A percentile compares a stretch with the other conserved stretches of the same genome.
phyloP scores from a whole-genome alignment of 2,329 filamentous ascomycete species.

The Xylariaceae sp. region DNA sequence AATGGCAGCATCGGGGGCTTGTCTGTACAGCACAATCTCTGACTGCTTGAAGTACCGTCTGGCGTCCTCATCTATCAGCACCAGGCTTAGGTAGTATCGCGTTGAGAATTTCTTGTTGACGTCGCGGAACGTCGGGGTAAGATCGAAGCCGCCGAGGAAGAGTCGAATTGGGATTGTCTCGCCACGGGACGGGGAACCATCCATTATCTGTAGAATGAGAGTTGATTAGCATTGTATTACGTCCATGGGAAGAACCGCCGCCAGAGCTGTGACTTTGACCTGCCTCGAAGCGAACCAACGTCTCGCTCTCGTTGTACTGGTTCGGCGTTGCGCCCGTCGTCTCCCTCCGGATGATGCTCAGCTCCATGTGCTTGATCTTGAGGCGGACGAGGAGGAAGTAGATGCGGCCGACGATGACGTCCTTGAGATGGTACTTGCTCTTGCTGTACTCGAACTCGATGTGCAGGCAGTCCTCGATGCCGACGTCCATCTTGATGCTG shows the following conservation, averaged over 20 bases:
- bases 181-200: conserved; percentile 94
- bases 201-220: conserved; percentile 71
- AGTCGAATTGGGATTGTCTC: conserved; percentile 92
- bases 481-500: conserved; percentile 99
- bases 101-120: conserved; percentile 99
- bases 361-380: conserved; percentile 99
- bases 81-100: conserved; percentile 92
- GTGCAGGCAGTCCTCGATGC: conserved; percentile 97
- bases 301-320: conserved; percentile 99
- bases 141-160: conserved; percentile 94
- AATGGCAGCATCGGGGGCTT: conserved; percentile 55
- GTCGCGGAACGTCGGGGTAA: conserved; percentile 96
- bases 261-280: neutral
- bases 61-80: conserved; percentile 95
- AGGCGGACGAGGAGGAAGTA: conserved; percentile 95
- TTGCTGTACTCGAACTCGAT: conserved; percentile 99
- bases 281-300: conserved; percentile 91
- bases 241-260: neutral
- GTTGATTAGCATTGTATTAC: conserved; percentile 8
- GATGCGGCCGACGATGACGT: conserved; percentile 97
- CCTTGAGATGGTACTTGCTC: conserved; percentile 97
- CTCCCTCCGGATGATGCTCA: conserved; percentile 94
- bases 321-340: conserved; percentile 95
- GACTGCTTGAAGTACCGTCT: conserved; percentile 98
- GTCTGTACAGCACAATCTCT: conserved; percentile 93